Conservation (phyloP, 2,329 filamentous ascomycete species). For the Macrophomina phaseolina region DNA sequence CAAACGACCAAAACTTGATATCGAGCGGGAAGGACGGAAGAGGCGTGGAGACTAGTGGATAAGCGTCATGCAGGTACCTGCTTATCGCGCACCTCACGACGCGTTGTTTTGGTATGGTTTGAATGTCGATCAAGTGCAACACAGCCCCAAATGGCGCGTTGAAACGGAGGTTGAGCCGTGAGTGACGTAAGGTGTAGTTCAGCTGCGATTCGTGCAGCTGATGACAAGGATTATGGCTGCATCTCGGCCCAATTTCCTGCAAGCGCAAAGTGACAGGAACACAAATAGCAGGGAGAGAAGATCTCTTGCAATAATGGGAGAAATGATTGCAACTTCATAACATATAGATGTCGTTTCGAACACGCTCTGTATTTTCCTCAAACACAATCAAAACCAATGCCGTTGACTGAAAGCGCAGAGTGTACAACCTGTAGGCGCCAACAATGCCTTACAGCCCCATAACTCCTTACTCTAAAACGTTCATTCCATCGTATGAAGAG, state of each 20-base stretch:
- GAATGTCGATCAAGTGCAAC: slow-evolving; percentile 11
- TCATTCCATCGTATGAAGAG: slow-evolving; percentile 24
- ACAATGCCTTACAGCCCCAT: slow-evolving; percentile 13
- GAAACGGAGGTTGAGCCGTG: slow-evolving; percentile 12
- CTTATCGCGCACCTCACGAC: neutral
- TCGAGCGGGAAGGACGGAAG: slow-evolving; percentile 10
- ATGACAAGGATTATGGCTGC: slow-evolving; percentile 20
- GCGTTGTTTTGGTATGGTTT: neutral
- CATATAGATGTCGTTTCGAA: neutral
- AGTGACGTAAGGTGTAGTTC: slow-evolving; percentile 18
- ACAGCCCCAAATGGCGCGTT: slow-evolving; percentile 7
- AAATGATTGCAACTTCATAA: neutral
- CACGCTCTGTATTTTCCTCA: neutral
- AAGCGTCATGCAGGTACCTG: slow-evolving; percentile 1
- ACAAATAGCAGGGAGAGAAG: neutral
- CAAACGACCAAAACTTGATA: slow-evolving; percentile 4
- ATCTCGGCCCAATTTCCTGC: slow-evolving; percentile 14
- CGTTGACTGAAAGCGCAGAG: neutral
- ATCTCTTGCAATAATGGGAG: neutral
- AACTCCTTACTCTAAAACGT: slow-evolving; percentile 26
- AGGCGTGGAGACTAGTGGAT: neutral
- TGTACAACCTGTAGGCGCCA: slow-evolving; percentile 11
- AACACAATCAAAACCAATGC: neutral
- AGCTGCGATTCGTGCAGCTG: slow-evolving; percentile 2
- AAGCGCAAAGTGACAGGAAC: slow-evolving; percentile 11